These are phyloP conservation scores for Ogataea ganodermae DNA, from an alignment of 805 yeast genomes.

Conservation along the genomic window DNA sequence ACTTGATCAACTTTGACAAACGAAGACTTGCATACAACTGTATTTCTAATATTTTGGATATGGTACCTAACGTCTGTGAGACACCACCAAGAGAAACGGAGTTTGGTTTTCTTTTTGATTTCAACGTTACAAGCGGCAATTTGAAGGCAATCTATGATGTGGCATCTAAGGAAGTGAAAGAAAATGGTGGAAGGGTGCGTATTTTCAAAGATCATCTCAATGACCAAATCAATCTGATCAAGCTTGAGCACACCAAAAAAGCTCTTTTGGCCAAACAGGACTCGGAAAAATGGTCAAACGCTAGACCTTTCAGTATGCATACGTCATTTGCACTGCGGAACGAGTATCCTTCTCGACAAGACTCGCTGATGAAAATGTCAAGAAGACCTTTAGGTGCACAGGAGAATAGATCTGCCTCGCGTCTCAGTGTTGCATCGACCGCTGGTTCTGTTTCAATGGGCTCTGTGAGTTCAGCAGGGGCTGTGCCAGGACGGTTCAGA, in stretches of 20 bases:
- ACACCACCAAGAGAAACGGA: conserved; percentile 38
- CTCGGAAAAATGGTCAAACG: conserved; percentile 15
- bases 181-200: conserved; percentile 37
- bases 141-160: conserved; percentile 42
- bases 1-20: conserved; percentile 83
- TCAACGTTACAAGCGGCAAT: conserved; percentile 41
- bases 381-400: conserved; percentile 2
- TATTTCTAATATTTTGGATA: conserved; percentile 52
- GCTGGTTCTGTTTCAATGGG: conserved; percentile 7
- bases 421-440: conserved; percentile 8
- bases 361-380: conserved; percentile 1
- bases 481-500: conserved; percentile 25
- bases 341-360: conserved; percentile 7
- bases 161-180: conserved; percentile 46
- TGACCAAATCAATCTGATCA: conserved; percentile 52
- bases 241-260: conserved; percentile 46
- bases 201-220: conserved; percentile 49
- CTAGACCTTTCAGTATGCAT: conserved; percentile 4
- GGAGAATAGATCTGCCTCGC: conserved; percentile 5
- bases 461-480: conserved; percentile 3
- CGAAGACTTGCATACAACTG: conserved; percentile 67
- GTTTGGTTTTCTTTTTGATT: conserved; percentile 54
- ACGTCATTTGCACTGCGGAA: not conserved
- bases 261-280: conserved; percentile 31
- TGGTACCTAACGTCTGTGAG: conserved; percentile 35